Conservation (phyloP, 2,329 filamentous ascomycete genomes). For the Pleomassaria siparia region DNA sequence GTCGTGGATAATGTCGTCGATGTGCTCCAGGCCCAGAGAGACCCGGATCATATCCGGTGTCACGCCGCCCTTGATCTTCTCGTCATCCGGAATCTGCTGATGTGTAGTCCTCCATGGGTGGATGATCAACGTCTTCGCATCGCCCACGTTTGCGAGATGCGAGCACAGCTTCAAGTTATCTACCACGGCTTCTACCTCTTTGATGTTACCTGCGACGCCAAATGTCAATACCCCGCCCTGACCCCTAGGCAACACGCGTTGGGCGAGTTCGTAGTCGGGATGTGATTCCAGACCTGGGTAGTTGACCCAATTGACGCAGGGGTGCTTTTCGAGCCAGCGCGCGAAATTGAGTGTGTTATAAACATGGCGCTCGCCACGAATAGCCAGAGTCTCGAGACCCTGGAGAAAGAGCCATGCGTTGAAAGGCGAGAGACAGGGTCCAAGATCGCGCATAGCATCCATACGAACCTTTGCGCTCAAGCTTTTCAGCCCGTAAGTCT, state of each 20-base stretch:
- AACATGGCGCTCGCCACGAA: constrained; percentile 24
- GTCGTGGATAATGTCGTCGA: constrained; percentile 23
- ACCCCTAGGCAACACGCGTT: constrained; percentile 21
- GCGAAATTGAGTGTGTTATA: constrained; percentile 25
- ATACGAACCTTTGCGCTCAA: constrained; percentile 24
- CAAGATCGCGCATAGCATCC: constrained; percentile 27
- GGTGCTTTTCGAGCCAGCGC: constrained; percentile 22
- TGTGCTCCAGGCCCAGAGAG: constrained; percentile 21
- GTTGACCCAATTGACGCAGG: constrained; percentile 26
- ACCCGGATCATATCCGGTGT: constrained; percentile 24
- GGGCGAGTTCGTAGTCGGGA: constrained; percentile 20
- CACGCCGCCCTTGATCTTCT: constrained; percentile 23
- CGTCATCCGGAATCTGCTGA: constrained; percentile 24
- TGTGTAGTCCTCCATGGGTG: constrained; percentile 32
- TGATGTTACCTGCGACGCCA: constrained; percentile 25
- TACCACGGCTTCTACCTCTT: constrained; percentile 21
- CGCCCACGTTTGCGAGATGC: constrained; percentile 27
- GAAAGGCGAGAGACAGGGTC: constrained; percentile 23
- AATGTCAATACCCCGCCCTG: constrained; percentile 28
- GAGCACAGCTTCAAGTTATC: constrained; percentile 27
- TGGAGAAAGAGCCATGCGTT: constrained; percentile 25
- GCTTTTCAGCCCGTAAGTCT: constrained; percentile 21
- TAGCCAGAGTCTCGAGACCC: constrained; percentile 26
- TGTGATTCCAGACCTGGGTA: constrained; percentile 28
- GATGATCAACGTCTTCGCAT: constrained; percentile 34